Evolutionary conservation across 257 asterid genomes (phyloP), one percentile per base, ranked within the genome.

Genomic region (Solanum neorickii): DNA sequence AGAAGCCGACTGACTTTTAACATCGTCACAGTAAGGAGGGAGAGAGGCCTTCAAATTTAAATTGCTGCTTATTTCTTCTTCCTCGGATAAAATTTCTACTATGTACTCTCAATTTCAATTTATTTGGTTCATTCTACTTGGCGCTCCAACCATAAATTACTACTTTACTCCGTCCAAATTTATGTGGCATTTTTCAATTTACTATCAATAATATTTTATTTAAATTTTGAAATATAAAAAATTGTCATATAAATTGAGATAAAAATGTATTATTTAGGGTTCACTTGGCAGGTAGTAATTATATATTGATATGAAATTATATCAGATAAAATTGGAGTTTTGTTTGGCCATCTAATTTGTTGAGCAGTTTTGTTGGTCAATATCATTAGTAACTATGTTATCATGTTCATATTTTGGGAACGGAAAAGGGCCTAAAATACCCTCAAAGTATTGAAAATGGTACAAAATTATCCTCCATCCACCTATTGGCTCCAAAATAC

Each of bases 241-340:
- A 16, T 3, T 16, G 0, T 6, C 3, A 2, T 52, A 52, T 2
- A 49, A 49, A 49, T 52, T 52, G 4, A 52, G 4, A 16, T 0
- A 9, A 0, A 16, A 0, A 0, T 6, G 62, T 6, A 18, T 18
- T 56, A 56, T 56, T 18, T 56, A 56, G n/a, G 62, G 0, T 56
- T 2, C 1, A 0, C 8, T 18, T 56, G 12, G 2, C 25, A 0
- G 20, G 2, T 18, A 18, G 5, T 56, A 56, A 56, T 56, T 5
- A 7, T 56, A 3, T 18, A 56, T 56, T 56, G 12, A 18, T 56
- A 20, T 59, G 27, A 59, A 21, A 21, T 8, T 21, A 59, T 20
- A 59, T 59, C 12, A 46, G 27, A 59, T 21, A 8, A 59, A 59
- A 21, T 20, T 59, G 25, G 2, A 59, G 10, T 59, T 20, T 1